Percentiles rank a stretch among this genome's conserved stretches.
Evolutionary conservation across 2,329 filamentous ascomycete species (phyloP).

Genomic region (Paraphaeosphaeria sporulosa): DNA sequence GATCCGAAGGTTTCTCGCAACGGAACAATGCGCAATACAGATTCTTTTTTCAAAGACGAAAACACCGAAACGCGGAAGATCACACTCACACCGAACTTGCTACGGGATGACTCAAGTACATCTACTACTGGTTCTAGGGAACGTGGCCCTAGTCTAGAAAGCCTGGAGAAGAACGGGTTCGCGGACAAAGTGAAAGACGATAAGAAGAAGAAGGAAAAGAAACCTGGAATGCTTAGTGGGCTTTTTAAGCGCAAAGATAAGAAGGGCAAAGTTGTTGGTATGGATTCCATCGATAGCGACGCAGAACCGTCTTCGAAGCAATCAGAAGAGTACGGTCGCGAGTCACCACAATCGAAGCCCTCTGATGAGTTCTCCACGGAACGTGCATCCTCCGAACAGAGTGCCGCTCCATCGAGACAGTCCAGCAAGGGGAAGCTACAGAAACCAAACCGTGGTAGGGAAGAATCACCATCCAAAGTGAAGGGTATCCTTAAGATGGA

Average conservation of each 20-base stretch:
- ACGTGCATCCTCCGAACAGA: constrained; percentile 40
- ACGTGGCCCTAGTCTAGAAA: constrained; percentile 75
- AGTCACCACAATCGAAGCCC: constrained; percentile 43
- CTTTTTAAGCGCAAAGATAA: constrained; percentile 73
- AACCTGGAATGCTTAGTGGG: constrained; percentile 75
- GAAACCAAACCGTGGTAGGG: constrained; percentile 41
- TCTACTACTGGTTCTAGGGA: constrained; percentile 49
- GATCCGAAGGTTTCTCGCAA: constrained; percentile 69
- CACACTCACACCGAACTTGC: constrained; percentile 88
- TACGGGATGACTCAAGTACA: constrained; percentile 76
- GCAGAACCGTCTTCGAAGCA: constrained; percentile 51
- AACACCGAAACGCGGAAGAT: constrained; percentile 96
- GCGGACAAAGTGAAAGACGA: constrained; percentile 73
- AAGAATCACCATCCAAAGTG: constrained; percentile 43
- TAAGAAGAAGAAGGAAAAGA: constrained; percentile 76
- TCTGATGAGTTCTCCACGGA: constrained; percentile 38
- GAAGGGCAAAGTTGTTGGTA: constrained; percentile 56
- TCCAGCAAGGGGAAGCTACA: constrained; percentile 50
- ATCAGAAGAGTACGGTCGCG: constrained; percentile 45
- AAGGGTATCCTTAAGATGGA: constrained; percentile 43
- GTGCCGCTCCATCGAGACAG: constrained; percentile 36
- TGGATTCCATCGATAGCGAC: constrained; percentile 50
- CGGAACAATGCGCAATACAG: constrained; percentile 86
- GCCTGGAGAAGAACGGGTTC: constrained; percentile 71
- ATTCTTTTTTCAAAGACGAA: constrained; percentile 98